Base-by-base conservation (phyloP, 176 grass and related monocot genomes). In the Melocanna baccifera region DNA sequence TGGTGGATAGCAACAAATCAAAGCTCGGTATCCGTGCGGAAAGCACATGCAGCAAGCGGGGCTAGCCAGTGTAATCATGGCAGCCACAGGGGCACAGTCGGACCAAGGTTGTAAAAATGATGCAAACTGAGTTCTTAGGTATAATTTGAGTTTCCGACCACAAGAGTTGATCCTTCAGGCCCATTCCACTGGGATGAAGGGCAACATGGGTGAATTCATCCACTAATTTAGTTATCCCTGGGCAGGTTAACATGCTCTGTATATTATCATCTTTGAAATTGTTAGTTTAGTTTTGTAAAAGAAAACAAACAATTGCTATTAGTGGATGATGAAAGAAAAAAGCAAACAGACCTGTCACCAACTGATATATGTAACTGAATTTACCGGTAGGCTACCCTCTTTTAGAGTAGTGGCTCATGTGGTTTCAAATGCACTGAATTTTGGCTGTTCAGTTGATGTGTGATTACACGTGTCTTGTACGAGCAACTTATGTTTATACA, bases 1-100 rank as follows among this genome's bases (percentile, higher is more conserved):
- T 90, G 93, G 88, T 87, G 88, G 88, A 77, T 99, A 92, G 75
- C 43, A 86, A 63, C 22, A 43, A 77, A 83, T 75, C 71, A 71
- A 57, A 62, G 66, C 68, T 83, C 23, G 26, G 75, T 69, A 19
- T 61, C 34, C 46, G 62, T 37, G 71, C 34, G 3, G 34, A 78
- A 75, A 83, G 22, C 48, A 52, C 62, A 86, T 73, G 30, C 88
- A 79, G 57, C 66, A 57, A 67, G 76, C 81, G 12, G 71, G 68
- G 81, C 88, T 90, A 78, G 73, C 62, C 78, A 79, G 80, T 69
- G 62, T 87, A 84, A 62, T 53, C 82, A 73, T 73, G 77, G 73
- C 39, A 48, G 73, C 73, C 79, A 79, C 40, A 40, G 67, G 47
- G 57, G 67, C 73, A 67, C 5, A 48, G 80, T 85, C 71, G 63